Evolutionary conservation across 768 basidiomycete genomes (phyloP).

Genomic region (Boletus tylopilopsis): DNA sequence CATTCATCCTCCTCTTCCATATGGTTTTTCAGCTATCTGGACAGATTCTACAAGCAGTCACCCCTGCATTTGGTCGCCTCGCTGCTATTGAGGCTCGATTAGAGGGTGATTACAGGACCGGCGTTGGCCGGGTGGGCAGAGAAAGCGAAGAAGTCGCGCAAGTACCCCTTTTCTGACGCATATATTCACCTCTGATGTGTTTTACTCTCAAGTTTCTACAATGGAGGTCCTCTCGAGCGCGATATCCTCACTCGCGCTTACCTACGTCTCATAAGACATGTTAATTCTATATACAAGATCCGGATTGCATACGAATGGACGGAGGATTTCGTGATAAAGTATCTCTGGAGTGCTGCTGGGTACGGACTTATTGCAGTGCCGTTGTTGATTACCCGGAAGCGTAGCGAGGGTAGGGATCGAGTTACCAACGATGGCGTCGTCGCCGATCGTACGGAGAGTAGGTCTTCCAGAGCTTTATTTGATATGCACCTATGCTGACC

Average conservation of each 20-base stretch:
- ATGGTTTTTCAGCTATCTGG: background rate
- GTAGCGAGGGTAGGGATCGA: slow-evolving; percentile 6
- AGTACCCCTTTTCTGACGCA: slow-evolving; percentile 28
- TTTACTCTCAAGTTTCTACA: slow-evolving; percentile 68
- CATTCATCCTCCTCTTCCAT: background rate
- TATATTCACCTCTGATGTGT: background rate
- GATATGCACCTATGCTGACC: background rate
- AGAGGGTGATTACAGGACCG: slow-evolving; percentile 88
- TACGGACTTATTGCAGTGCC: slow-evolving; percentile 92
- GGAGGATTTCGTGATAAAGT: slow-evolving; percentile 96
- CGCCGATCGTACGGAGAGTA: slow-evolving; percentile 50
- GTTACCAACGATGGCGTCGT: slow-evolving; percentile 32
- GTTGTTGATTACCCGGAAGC: slow-evolving; percentile 62
- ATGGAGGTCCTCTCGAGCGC: slow-evolving; percentile 80
- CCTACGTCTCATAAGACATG: slow-evolving; percentile 74
- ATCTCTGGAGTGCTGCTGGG: slow-evolving; percentile 90
- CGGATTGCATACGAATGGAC: slow-evolving; percentile 94
- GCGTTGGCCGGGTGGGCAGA: slow-evolving; percentile 79
- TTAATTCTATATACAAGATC: slow-evolving; percentile 93
- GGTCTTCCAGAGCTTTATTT: slow-evolving; percentile 2
- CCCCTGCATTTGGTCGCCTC: slow-evolving; percentile 88
- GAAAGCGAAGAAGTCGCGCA: slow-evolving; percentile 93
- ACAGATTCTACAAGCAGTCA: slow-evolving; percentile 73
- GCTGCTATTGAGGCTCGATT: slow-evolving; percentile 85
- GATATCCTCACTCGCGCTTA: slow-evolving; percentile 81